phyloP scores from a whole-genome alignment of 2,329 filamentous ascomycete genomes.

The Nothopassalora personata region DNA sequence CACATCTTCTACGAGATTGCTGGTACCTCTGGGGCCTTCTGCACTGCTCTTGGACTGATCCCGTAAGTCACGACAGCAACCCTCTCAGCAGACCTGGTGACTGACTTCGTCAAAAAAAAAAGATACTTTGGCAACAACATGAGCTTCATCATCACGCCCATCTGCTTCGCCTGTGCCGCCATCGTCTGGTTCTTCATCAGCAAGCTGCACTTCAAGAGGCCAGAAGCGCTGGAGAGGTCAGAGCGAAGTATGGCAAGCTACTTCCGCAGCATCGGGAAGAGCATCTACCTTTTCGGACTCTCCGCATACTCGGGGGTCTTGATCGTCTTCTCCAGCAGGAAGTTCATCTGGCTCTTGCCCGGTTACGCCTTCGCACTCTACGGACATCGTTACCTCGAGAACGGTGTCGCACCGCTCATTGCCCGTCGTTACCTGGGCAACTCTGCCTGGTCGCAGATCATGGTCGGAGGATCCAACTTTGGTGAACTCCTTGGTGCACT shows the following conservation, averaged over 20 bases:
- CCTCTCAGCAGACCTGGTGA: not conserved
- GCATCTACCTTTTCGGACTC: slow-evolving; percentile 6
- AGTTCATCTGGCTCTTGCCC: slow-evolving; percentile 6
- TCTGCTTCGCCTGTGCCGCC: slow-evolving; percentile 3
- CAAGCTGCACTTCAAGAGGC: slow-evolving; percentile 3
- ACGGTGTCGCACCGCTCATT: slow-evolving; percentile 6
- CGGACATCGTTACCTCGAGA: slow-evolving; percentile 1
- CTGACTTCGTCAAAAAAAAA: not conserved
- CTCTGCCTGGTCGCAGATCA: slow-evolving; percentile 7
- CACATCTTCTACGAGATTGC: slow-evolving; percentile 11
- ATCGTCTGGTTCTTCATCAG: slow-evolving; percentile 10
- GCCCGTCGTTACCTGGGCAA: slow-evolving; percentile 6
- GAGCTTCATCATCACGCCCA: slow-evolving; percentile 7
- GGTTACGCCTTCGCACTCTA: slow-evolving; percentile 1
- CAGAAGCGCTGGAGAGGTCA: not conserved
- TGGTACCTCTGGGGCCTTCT: slow-evolving; percentile 4
- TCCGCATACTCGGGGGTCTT: slow-evolving; percentile 3
- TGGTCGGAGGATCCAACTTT: slow-evolving; percentile 9
- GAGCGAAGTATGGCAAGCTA: slow-evolving; percentile 2
- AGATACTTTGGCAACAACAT: slow-evolving; percentile 9
- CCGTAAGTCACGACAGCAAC: not conserved
- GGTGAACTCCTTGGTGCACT: slow-evolving; percentile 4
- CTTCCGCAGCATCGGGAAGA: not conserved
- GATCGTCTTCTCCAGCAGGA: slow-evolving; percentile 6
- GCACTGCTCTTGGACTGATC: slow-evolving; percentile 6